Evolutionary conservation across 352 stramenopile species (phyloP).

Genomic region (Phytopythium vexans): DNA sequence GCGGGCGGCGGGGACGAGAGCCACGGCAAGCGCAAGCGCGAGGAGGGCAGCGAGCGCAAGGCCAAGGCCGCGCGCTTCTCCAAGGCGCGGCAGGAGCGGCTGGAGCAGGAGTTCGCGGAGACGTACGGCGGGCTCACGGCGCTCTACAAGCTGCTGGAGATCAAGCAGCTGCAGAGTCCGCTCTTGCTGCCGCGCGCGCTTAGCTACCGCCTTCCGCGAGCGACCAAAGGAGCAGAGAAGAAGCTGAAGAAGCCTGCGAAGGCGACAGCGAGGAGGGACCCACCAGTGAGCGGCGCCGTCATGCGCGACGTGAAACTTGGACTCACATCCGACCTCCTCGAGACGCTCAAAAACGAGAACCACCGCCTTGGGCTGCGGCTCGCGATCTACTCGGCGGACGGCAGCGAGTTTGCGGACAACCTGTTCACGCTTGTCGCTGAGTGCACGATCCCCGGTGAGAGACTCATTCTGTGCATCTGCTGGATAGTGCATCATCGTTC

Average conservation of each 20-base stretch:
- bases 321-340: slow-evolving; percentile 64
- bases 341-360: slow-evolving; percentile 55
- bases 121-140: slow-evolving; percentile 73
- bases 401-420: slow-evolving; percentile 50
- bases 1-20: slow-evolving; percentile 11
- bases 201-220: slow-evolving; percentile 57
- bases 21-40: slow-evolving; percentile 64
- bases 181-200: slow-evolving; percentile 78
- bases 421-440: slow-evolving; percentile 51
- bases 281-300: slow-evolving; percentile 19
- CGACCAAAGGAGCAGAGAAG: slow-evolving; percentile 6
- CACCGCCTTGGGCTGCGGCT: slow-evolving; percentile 50
- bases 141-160: slow-evolving; percentile 82
- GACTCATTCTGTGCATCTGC: not conserved
- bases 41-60: slow-evolving; percentile 43
- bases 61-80: slow-evolving; percentile 33
- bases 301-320: slow-evolving; percentile 62
- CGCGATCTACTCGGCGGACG: slow-evolving; percentile 45
- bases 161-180: slow-evolving; percentile 64
- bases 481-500: not conserved
- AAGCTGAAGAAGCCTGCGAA: slow-evolving; percentile 13
- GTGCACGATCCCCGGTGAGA: slow-evolving; percentile 54
- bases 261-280: not conserved
- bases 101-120: slow-evolving; percentile 79
- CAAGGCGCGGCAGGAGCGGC: slow-evolving; percentile 64